Evolutionary conservation across 176 grass and related monocot species (phyloP).

Genomic region (Canna indica): DNA sequence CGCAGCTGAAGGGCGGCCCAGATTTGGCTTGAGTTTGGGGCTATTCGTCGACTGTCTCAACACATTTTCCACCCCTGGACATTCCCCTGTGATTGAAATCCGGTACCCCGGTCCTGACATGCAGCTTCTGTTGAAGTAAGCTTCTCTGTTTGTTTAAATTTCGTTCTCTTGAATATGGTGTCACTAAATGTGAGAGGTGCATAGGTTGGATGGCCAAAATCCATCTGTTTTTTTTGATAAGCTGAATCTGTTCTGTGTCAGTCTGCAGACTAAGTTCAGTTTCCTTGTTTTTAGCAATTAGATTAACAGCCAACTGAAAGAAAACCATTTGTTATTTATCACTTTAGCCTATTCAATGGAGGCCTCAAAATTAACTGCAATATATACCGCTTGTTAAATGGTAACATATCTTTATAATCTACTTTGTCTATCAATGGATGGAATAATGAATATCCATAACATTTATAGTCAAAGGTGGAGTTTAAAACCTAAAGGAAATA

Average conservation of each 20-base stretch:
- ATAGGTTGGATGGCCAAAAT: background rate
- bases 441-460: too few species aligned
- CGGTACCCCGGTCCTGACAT: constrained; percentile 78
- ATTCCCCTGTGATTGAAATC: constrained; percentile 53
- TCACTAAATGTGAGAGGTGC: background rate
- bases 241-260: background rate
- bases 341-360: too few species aligned
- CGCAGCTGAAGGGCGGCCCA: constrained; percentile 39
- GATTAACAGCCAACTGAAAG: background rate
- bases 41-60: constrained; percentile 74
- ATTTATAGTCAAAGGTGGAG: too few species aligned
- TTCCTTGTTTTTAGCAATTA: background rate
- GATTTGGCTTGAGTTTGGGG: constrained; percentile 75
- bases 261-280: background rate
- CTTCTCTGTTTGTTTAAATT: background rate
- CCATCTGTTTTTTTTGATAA: background rate
- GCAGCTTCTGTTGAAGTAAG: constrained; percentile 83
- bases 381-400: too few species aligned
- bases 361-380: too few species aligned
- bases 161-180: background rate
- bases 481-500: background rate
- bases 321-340: background rate
- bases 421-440: too few species aligned
- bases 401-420: too few species aligned
- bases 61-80: constrained; percentile 52